Evolutionary conservation across 108 stramenopile species (phyloP), one percentile per base, ranked within the genome.

Genomic region (Skeletonema tropicum): DNA sequence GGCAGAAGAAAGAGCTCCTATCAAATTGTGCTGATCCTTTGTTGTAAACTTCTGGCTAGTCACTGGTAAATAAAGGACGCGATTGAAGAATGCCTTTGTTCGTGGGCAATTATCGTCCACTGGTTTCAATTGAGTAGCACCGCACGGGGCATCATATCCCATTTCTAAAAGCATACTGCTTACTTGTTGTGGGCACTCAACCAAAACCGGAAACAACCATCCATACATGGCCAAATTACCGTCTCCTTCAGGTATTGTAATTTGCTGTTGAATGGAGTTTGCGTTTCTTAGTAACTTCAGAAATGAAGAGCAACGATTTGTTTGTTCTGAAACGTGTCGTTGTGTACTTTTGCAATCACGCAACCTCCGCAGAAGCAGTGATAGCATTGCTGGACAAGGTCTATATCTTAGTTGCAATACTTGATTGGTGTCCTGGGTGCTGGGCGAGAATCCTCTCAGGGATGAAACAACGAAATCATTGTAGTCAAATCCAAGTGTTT

Each of bases 51-150:
- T 31, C 36, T 63, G 64, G 48, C 78, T 79, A 15, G 87, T 63
- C 60, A 90, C 82, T n/a, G 93, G 93, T 9, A 94, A 76, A 75
- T 94, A 94, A 39, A 94, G 48, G 31, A 92, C 73, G 2, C 65
- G 66, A 26, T 82, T 55, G 82, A 94, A 91, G 17, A 88, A 71
- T 11, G 68, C 45, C 30, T 66, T 59, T 3, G 19, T 48, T 3
- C 29, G 42, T 21, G 39, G 11, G 19, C 6, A 63, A 57, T 70
- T 45, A 12, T 26, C 29, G 35, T 57, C 31, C 25, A 88, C 64
- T 62, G 86, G 90, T 57, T 71, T 73, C 52, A 94, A 68, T 74
- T 94, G 93, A 17, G 93, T 91, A 36, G 89, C 69, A 32, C 93
- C 90, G 19, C 71, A 65, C 0, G 89, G 83, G 17, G 83, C 89